These are phyloP conservation scores for Flueggea neowawraea DNA, from an alignment of 441 rosid genomes.

Conservation along the genomic window DNA sequence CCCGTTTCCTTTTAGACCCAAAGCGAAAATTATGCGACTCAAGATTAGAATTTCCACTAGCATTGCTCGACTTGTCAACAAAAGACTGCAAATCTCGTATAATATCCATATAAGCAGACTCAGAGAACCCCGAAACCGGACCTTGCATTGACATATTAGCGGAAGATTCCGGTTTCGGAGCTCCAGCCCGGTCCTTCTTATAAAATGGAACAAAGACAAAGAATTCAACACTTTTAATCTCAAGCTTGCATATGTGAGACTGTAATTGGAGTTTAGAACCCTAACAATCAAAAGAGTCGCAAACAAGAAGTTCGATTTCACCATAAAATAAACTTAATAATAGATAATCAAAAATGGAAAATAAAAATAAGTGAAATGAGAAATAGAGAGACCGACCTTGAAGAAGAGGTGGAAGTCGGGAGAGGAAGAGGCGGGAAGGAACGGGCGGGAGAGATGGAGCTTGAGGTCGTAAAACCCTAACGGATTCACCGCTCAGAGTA, in stretches of 20 bases:
- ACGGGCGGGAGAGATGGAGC: slow-evolving; percentile 45
- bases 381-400: slow-evolving; percentile 38
- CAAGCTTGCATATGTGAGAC: slow-evolving; percentile 31
- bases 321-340: not conserved
- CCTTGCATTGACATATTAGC: slow-evolving; percentile 14
- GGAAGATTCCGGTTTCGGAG: slow-evolving; percentile 32
- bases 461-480: slow-evolving; percentile 48
- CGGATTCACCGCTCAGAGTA: slow-evolving; percentile 60
- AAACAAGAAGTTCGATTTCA: not conserved
- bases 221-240: slow-evolving; percentile 46
- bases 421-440: slow-evolving; percentile 63
- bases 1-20: slow-evolving; percentile 25
- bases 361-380: not conserved
- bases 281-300: slow-evolving; percentile 25
- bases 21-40: slow-evolving; percentile 1
- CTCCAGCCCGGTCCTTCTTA: slow-evolving; percentile 52
- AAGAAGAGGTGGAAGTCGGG: slow-evolving; percentile 75
- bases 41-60: not conserved
- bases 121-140: slow-evolving; percentile 41
- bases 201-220: slow-evolving; percentile 62
- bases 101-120: slow-evolving; percentile 57
- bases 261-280: slow-evolving; percentile 57
- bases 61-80: slow-evolving; percentile 17
- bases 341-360: not conserved
- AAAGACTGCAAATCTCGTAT: slow-evolving; percentile 48